Base-by-base conservation (phyloP, 148 eudicot genomes). In the Oxyria digyna region DNA sequence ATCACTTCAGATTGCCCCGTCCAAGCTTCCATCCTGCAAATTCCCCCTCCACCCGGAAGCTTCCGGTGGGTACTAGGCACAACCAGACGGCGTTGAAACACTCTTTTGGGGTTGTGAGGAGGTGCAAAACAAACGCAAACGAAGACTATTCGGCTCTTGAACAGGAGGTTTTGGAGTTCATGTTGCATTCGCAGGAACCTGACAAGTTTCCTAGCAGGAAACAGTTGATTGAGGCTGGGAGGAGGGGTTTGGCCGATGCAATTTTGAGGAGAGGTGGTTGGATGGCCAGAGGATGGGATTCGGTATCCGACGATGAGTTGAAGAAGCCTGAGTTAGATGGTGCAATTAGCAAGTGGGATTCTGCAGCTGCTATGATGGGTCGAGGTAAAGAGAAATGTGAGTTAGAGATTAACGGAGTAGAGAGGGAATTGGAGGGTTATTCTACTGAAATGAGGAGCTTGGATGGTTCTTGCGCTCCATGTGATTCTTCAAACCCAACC, bases 211-310 rank as follows among this genome's bases (percentile, higher is more conserved):
- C 97, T 27, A 77, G 75, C 3, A 91, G 77, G 76, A 67, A 73
- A 10, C 87, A 91, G 74, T 55, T 91, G 67, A 50, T 77, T 72
- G 74, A 81, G 3, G 88, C 79, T 72, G 91, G 97, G 12, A 88
- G 91, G 71, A 27, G 48, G 69, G 97, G 86, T 82, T 91, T 91
- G 82, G 88, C 77, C 38, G 83, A 81, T 69, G 88, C 79, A 14
- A 83, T 91, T 21, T 43, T 75, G 71, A 78, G 69, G 73, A 82
- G 69, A 64, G 95, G 95, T 66, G 95, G 97, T 57, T 91, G 97
- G 97, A 78, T 86, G 79, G 72, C 88, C 14, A 63, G 83, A 52
- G 97, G 97, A 4, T 91, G 97, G 97, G 89, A 82, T 42, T 71
- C 52, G 38, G 77, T 72, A 40, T 42, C 66, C 29, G 79, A 63